These are phyloP conservation scores for Heliosperma pusillum DNA, from an alignment of 148 eudicot species.

Conservation along the genomic window DNA sequence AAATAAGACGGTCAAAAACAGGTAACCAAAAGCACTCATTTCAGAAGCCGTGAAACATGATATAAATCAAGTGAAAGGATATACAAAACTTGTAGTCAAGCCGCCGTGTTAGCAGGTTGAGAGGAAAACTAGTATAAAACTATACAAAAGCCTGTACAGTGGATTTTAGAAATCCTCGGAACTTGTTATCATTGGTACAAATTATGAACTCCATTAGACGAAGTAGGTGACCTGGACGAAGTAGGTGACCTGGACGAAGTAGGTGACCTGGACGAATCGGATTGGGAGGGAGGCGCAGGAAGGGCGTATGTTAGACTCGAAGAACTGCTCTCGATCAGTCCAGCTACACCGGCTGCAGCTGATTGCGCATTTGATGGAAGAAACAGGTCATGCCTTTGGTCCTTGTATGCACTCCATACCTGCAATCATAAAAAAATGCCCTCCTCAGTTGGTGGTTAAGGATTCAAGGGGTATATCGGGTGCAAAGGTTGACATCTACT, in stretches of 20 bases:
- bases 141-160: slow-evolving; percentile 32
- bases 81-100: slow-evolving; percentile 16
- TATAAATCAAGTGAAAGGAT: slow-evolving; percentile 1
- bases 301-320: slow-evolving; percentile 77
- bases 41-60: background rate
- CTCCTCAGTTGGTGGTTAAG: background rate
- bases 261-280: slow-evolving; percentile 39
- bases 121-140: background rate
- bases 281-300: slow-evolving; percentile 67
- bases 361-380: slow-evolving; percentile 98
- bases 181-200: slow-evolving; percentile 22
- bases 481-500: background rate
- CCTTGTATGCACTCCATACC: slow-evolving; percentile 98
- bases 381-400: slow-evolving; percentile 93
- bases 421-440: slow-evolving; percentile 29
- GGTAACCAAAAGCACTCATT: background rate
- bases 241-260: slow-evolving; percentile 35
- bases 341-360: slow-evolving; percentile 94
- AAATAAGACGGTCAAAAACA: background rate
- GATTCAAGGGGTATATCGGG: background rate
- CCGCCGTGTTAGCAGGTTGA: background rate
- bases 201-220: slow-evolving; percentile 49
- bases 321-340: slow-evolving; percentile 81
- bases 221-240: slow-evolving; percentile 33
- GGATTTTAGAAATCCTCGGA: background rate